Conservation (phyloP, 805 yeast genomes). For the Cyberlindnera bimundalis region DNA sequence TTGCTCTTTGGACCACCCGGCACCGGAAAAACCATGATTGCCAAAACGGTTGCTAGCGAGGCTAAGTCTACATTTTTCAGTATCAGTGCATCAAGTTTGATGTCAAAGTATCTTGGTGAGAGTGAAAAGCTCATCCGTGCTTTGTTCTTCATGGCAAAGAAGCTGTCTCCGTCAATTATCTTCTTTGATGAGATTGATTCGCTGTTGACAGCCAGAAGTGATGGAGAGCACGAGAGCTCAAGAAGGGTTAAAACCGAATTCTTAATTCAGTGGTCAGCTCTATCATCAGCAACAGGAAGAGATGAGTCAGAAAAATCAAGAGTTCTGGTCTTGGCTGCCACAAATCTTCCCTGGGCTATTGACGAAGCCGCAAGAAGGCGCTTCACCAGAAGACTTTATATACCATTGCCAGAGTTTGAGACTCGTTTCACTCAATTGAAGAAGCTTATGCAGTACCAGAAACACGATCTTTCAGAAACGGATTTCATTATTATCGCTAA, state of each 20-base stretch:
- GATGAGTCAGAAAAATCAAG: slow-evolving; percentile 48
- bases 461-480: slow-evolving; percentile 58
- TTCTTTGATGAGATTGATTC: slow-evolving; percentile 97
- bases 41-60: slow-evolving; percentile 95
- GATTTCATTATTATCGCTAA: slow-evolving; percentile 61
- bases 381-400: slow-evolving; percentile 87
- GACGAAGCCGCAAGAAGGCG: slow-evolving; percentile 96
- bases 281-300: slow-evolving; percentile 69
- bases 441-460: slow-evolving; percentile 67
- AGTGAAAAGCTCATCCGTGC: slow-evolving; percentile 92
- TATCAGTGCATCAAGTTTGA: slow-evolving; percentile 83
- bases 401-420: slow-evolving; percentile 87
- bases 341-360: slow-evolving; percentile 94
- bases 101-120: slow-evolving; percentile 88
- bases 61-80: slow-evolving; percentile 90
- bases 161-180: slow-evolving; percentile 86
- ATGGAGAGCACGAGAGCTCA: slow-evolving; percentile 82
- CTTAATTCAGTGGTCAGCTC: slow-evolving; percentile 89
- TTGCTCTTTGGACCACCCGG: slow-evolving; percentile 96
- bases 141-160: slow-evolving; percentile 77
- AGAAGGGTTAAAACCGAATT: slow-evolving; percentile 91
- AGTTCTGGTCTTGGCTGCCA: slow-evolving; percentile 89
- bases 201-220: slow-evolving; percentile 69
- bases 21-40: slow-evolving; percentile 98
- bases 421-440: slow-evolving; percentile 71